Evolutionary conservation across 2,329 filamentous ascomycete genomes (phyloP), one percentile per base, ranked within the genome.

Genomic region (Truncatella angustata): DNA sequence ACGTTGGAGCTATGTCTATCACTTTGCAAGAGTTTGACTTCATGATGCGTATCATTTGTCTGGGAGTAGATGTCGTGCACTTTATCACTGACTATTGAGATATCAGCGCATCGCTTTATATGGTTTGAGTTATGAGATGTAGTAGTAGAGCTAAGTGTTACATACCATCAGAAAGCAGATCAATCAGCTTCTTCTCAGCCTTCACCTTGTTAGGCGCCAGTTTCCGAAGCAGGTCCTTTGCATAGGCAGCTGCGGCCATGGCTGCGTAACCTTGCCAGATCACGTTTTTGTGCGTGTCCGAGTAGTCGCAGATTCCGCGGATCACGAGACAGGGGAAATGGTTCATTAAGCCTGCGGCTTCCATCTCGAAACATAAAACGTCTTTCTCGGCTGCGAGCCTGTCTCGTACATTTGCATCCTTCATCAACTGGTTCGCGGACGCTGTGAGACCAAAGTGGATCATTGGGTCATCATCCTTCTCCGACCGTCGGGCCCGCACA

Each of bases 271-370:
- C 51, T 26, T 64, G 63, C 63, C 63, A 66, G 3, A 20, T 11
- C 3, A 56, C 21, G 23, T 62, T 59, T 49, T 63, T 65, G 23
- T 66, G 60, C 3, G 58, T 50, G 35, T 70, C 66, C 0, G 61
- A 44, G 32, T 70, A 69, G 40, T 69, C 59, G 36, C 64, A 66
- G 23, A 70, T 65, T 1, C 67, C 66, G 2, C 65, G 62, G 26
- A 70, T 62, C 5, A 69, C 61, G 1, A 66, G 53, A 18, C 57
- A 65, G 0, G 60, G 64, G 7, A 66, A 61, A 39, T n/a, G n/a
- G n/a, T n/a, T n/a, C n/a, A n/a, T n/a, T n/a, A n/a, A n/a, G n/a
- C n/a, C n/a, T n/a, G n/a, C n/a, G n/a, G n/a, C n/a, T n/a, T n/a
- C n/a, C n/a, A n/a, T n/a, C n/a, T n/a, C n/a, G n/a, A n/a, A n/a